Conservation (phyloP, 192 early-diverging fungal species). For the Gryganskiella cystojenkinii region DNA sequence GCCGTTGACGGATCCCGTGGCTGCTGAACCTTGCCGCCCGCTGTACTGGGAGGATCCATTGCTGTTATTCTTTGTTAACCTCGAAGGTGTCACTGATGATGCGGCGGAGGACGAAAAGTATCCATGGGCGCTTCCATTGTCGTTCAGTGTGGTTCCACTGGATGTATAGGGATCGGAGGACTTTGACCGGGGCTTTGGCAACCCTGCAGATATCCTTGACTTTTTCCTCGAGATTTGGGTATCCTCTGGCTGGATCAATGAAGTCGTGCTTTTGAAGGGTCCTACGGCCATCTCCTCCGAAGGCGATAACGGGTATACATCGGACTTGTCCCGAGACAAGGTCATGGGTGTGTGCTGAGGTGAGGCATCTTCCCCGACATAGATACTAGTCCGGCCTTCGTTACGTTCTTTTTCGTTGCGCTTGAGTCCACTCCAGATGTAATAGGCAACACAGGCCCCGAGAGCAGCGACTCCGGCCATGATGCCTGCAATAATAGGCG, state of each 20-base stretch:
- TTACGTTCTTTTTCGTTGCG: conserved; percentile 12
- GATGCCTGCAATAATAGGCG: conserved; percentile 23
- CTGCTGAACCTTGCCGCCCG: neutral
- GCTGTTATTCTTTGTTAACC: conserved; percentile 30
- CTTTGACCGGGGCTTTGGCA: conserved; percentile 26
- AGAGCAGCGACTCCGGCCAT: conserved; percentile 17
- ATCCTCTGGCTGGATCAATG: conserved; percentile 30
- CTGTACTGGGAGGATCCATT: conserved; percentile 32
- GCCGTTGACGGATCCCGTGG: neutral
- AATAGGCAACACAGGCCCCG: conserved; percentile 17
- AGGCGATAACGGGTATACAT: neutral
- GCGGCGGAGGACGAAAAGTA: conserved; percentile 30
- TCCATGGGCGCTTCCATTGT: conserved; percentile 34
- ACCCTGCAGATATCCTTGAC: neutral
- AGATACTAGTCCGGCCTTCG: neutral
- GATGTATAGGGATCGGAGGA: conserved; percentile 25
- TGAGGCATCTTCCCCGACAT: conserved; percentile 3
- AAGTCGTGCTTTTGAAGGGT: conserved; percentile 43
- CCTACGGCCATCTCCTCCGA: conserved; percentile 19
- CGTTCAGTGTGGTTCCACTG: conserved; percentile 34
- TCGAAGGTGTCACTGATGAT: conserved; percentile 16
- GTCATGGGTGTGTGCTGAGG: neutral
- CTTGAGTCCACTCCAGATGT: conserved; percentile 29
- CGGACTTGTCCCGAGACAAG: no score
- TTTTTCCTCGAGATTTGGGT: conserved; percentile 1